Evolutionary conservation across 1,284 basidiomycete genomes (phyloP).

Genomic region (Microbotryum silenes-acaulis): DNA sequence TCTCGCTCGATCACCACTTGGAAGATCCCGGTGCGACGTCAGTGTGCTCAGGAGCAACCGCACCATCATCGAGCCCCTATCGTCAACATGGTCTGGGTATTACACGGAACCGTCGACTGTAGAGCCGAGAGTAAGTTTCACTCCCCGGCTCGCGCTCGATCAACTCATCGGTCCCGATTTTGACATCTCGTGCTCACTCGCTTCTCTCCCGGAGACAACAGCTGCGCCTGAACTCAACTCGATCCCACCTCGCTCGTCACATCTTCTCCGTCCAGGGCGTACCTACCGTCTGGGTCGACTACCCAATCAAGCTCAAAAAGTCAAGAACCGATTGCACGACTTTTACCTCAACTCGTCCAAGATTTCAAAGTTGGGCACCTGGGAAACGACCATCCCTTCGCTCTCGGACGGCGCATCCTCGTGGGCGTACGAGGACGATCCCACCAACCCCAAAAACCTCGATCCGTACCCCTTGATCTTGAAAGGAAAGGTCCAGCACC

Average conservation of each 20-base stretch:
- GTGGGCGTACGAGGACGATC: constrained; percentile 5
- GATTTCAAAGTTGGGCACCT: constrained; percentile 19
- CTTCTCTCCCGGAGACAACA: not conserved
- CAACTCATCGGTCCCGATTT: too few relatives aligned
- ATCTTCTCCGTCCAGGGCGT: constrained; percentile 20
- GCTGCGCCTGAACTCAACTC: constrained; percentile 3
- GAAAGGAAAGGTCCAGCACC: too few relatives aligned
- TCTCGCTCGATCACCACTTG: too few relatives aligned
- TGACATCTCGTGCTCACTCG: not conserved
- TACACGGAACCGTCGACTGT: constrained; percentile 15
- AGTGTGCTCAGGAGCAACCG: not conserved
- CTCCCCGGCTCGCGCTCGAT: too few relatives aligned
- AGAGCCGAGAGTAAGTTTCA: not conserved
- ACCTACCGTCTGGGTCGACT: constrained; percentile 22
- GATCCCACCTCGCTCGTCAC: not conserved
- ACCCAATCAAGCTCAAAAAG: constrained; percentile 2
- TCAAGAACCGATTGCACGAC: constrained; percentile 9
- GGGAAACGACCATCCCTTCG: not conserved
- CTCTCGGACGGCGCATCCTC: not conserved
- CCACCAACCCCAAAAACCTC: constrained; percentile 7
- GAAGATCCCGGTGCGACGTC: not conserved
- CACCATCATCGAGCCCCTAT: not conserved
- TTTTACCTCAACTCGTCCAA: constrained; percentile 13
- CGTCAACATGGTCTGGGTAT: constrained; percentile 26
- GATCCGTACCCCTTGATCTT: constrained; percentile 18